Conservation (phyloP, 306 rosid genomes). For the Comarum palustre region DNA sequence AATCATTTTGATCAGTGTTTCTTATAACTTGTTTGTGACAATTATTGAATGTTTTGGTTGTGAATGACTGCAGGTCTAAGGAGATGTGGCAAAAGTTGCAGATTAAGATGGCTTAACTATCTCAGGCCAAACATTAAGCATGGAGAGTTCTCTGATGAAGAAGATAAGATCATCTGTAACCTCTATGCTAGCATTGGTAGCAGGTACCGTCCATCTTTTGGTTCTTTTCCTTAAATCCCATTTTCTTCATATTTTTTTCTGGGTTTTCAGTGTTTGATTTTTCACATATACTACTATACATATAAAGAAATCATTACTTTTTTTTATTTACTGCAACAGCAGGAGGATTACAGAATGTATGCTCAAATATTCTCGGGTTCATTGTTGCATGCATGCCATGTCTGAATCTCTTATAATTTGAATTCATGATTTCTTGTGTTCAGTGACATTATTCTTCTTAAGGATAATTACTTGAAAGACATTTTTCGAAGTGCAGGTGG, state of each 20-base stretch:
- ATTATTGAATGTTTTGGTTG: conserved; percentile 15
- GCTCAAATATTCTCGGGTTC: conserved; percentile 3
- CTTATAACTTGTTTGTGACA: neutral
- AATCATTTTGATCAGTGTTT: neutral
- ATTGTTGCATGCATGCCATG: conserved; percentile 29
- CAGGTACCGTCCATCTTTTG: conserved; percentile 47
- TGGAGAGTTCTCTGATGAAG: conserved; percentile 81
- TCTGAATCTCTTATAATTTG: conserved; percentile 24
- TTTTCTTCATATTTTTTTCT: neutral
- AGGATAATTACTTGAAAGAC: neutral
- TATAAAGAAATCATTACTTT: neutral
- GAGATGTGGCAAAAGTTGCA: conserved; percentile 96
- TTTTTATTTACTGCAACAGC: conserved; percentile 3
- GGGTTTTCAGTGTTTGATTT: conserved; percentile 4
- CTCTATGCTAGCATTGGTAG: conserved; percentile 89
- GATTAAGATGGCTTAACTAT: conserved; percentile 94
- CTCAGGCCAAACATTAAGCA: conserved; percentile 89
- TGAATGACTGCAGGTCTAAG: conserved; percentile 49
- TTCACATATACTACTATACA: neutral
- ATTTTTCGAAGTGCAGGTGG: conserved; percentile 54
- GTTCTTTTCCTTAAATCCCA: neutral
- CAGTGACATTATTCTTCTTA: neutral
- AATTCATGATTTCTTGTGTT: neutral
- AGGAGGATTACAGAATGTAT: neutral
- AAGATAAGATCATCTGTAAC: conserved; percentile 69